Evolutionary conservation across 2,329 filamentous ascomycete genomes (phyloP).

Genomic region (Xylaria sp.): DNA sequence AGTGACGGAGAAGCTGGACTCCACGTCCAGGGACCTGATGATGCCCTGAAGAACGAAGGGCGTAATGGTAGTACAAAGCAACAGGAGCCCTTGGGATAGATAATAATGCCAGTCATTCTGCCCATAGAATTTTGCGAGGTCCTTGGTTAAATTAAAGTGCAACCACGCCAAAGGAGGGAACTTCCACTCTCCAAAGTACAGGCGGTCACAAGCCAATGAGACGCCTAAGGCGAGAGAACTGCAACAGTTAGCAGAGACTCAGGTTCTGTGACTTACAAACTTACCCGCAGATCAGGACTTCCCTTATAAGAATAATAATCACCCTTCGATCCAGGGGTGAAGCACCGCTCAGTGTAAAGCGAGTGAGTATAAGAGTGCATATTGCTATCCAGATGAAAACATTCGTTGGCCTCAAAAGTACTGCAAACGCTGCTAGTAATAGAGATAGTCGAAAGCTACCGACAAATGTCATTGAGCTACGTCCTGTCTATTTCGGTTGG

Average conservation of each 20-base stretch:
- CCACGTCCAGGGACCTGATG: constrained; percentile 53
- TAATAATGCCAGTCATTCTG: constrained; percentile 93
- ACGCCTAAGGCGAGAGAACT: constrained; percentile 62
- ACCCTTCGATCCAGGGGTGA: constrained; percentile 52
- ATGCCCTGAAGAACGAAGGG: constrained; percentile 76
- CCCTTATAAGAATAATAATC: constrained; percentile 61
- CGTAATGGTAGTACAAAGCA: constrained; percentile 82
- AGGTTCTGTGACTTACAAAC: constrained; percentile 29
- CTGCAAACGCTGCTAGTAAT: constrained; percentile 78
- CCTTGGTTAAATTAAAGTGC: constrained; percentile 87
- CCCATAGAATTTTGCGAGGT: constrained; percentile 91
- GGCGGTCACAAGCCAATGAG: constrained; percentile 72
- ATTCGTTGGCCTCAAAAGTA: constrained; percentile 89
- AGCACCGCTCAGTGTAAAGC: constrained; percentile 47
- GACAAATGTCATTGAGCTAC: constrained; percentile 2
- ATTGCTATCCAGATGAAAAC: constrained; percentile 81
- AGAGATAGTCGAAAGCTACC: constrained; percentile 67
- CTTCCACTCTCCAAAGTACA: constrained; percentile 85
- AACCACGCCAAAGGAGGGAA: constrained; percentile 88
- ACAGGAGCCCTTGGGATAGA: constrained; percentile 83
- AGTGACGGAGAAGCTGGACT: constrained; percentile 43
- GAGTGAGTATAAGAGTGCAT: constrained; percentile 57
- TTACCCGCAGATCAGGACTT: constrained; percentile 67
- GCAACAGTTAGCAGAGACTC: constrained; percentile 15
- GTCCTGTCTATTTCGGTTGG: neutral